Evolutionary conservation across 331 rosid genomes (phyloP).

Genomic region (Saraca asoca): DNA sequence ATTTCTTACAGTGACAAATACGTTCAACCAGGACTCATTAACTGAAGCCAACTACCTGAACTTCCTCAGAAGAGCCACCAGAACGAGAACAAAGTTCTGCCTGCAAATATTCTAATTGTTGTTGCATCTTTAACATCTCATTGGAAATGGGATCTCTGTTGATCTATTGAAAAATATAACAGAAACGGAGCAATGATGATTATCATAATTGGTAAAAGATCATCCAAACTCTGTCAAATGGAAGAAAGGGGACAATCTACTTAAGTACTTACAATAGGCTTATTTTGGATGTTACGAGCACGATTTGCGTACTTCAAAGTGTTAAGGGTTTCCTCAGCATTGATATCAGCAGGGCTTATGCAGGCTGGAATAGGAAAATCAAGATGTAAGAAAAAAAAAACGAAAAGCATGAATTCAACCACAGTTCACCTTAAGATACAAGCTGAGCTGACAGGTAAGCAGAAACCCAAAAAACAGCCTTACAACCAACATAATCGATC

Average conservation of each 20-base stretch:
- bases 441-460: background rate
- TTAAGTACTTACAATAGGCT: constrained; percentile 83
- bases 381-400: constrained; percentile 35
- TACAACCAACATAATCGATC: constrained; percentile 14
- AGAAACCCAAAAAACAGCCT: background rate
- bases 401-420: background rate
- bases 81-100: constrained; percentile 97
- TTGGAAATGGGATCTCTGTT: constrained; percentile 97
- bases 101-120: constrained; percentile 87
- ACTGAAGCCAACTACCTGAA: constrained; percentile 66
- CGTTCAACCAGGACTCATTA: constrained; percentile 8
- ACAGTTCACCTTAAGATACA: constrained; percentile 23
- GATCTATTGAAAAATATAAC: constrained; percentile 50
- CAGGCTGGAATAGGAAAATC: constrained; percentile 69
- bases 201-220: constrained; percentile 18
- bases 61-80: constrained; percentile 89
- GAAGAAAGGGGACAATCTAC: constrained; percentile 9
- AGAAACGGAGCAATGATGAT: too few species aligned
- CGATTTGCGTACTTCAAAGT: constrained; percentile 99
- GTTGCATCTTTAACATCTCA: constrained; percentile 99
- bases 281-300: constrained; percentile 96
- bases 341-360: constrained; percentile 98
- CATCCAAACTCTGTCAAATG: constrained; percentile 8
- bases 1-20: constrained; percentile 25
- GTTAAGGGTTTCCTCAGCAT: constrained; percentile 98